A percentile compares a stretch with the other conserved stretches of the same genome.
These are phyloP conservation scores for Phytophthora macrochlamydospora DNA, from an alignment of 352 stramenopile species.

Conservation along the genomic window DNA sequence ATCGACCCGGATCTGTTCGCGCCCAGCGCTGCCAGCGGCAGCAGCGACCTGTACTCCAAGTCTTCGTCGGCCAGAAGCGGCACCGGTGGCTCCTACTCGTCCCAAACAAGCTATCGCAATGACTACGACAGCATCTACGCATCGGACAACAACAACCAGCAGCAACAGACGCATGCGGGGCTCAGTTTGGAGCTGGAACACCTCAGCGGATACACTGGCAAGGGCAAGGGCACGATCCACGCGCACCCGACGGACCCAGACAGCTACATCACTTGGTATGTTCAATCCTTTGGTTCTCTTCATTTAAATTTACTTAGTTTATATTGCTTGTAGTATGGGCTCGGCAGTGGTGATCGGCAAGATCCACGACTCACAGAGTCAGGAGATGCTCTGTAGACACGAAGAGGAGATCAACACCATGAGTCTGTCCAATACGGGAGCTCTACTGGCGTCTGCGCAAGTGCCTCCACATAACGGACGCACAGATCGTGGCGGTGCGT, in stretches of 20 bases:
- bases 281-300: too few species aligned
- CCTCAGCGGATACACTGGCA: constrained; percentile 64
- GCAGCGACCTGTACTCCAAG: constrained; percentile 15
- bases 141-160: constrained; percentile 12
- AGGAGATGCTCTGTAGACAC: constrained; percentile 58
- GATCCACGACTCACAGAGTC: constrained; percentile 53
- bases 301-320: too few species aligned
- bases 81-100: constrained; percentile 8
- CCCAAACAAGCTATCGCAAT: constrained; percentile 8
- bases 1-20: constrained; percentile 64
- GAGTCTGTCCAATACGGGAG: constrained; percentile 42
- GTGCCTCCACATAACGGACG: constrained; percentile 40
- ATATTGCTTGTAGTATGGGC: constrained; percentile 43
- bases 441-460: constrained; percentile 55
- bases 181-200: constrained; percentile 68
- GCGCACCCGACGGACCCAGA: constrained; percentile 53
- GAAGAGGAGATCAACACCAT: constrained; percentile 64
- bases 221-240: constrained; percentile 59
- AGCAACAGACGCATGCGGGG: constrained; percentile 3
- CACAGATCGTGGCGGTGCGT: constrained; percentile 24
- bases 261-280: constrained; percentile 61
- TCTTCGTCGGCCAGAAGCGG: constrained; percentile 3
- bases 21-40: constrained; percentile 28
- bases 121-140: constrained; percentile 24
- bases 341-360: constrained; percentile 56